phyloP scores from a whole-genome alignment of 305 asterid species.

The Rubia tinctorum region DNA sequence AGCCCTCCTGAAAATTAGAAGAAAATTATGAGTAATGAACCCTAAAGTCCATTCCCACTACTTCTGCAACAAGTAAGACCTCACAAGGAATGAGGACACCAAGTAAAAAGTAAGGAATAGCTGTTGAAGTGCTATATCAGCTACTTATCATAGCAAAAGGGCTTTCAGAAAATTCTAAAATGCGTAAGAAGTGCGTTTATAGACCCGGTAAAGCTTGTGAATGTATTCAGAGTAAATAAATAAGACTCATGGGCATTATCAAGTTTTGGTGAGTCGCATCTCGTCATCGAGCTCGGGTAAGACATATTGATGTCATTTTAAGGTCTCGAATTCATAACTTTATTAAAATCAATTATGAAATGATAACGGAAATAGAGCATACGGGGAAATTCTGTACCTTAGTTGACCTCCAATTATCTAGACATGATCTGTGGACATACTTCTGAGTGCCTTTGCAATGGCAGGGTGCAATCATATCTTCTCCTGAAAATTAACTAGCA shows the following conservation, averaged over 20 bases:
- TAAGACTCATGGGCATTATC: neutral
- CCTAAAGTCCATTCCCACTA: neutral
- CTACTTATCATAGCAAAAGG: neutral
- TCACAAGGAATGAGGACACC: neutral
- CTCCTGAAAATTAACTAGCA: slow-evolving; percentile 51
- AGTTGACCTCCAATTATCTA: slow-evolving; percentile 98
- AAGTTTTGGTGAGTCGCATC: neutral
- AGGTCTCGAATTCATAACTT: neutral
- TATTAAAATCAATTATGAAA: neutral
- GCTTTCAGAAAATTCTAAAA: neutral
- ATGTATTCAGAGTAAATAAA: neutral
- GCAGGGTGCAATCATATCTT: slow-evolving; percentile 97
- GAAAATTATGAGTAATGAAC: slow-evolving; percentile 14
- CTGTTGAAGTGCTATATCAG: neutral
- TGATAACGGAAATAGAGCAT: neutral
- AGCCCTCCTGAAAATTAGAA: slow-evolving; percentile 84
- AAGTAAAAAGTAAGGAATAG: neutral
- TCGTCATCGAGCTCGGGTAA: neutral
- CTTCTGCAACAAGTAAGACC: neutral
- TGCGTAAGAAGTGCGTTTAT: neutral
- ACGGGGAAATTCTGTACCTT: slow-evolving; percentile 45
- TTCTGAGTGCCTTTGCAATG: slow-evolving; percentile 99
- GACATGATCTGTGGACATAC: slow-evolving; percentile 95
- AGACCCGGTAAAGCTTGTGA: neutral
- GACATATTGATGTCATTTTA: neutral